Percentiles rank a stretch among this genome's conserved stretches.
Evolutionary conservation across 768 basidiomycete species (phyloP).

Genomic region (Podaxis sp.): DNA sequence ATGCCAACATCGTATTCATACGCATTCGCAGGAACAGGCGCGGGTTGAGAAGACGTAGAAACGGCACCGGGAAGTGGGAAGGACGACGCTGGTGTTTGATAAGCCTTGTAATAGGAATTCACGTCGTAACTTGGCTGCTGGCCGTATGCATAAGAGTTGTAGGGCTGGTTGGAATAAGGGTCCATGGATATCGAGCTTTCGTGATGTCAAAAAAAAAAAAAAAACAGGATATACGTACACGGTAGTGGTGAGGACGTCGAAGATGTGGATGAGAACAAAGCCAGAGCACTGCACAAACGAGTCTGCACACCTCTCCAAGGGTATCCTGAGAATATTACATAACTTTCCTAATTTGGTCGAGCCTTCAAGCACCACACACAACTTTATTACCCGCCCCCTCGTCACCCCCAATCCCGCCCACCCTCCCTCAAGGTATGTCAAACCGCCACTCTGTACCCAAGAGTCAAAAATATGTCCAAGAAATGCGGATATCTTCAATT

Average conservation of each 20-base stretch:
- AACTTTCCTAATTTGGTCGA: slow-evolving; percentile 15
- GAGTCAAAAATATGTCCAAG: not conserved
- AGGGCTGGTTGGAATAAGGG: slow-evolving; percentile 38
- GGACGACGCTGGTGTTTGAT: slow-evolving; percentile 58
- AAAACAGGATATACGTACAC: slow-evolving; percentile 12
- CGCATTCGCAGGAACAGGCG: slow-evolving; percentile 84
- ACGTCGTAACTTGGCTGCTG: slow-evolving; percentile 53
- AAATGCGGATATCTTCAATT: not conserved
- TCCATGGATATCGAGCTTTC: slow-evolving; percentile 32
- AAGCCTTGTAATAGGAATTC: slow-evolving; percentile 80
- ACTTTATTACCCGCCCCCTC: slow-evolving; percentile 15
- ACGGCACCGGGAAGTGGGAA: slow-evolving; percentile 59
- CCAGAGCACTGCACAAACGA: not conserved
- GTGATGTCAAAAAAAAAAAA: slow-evolving; percentile 1
- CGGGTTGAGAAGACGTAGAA: slow-evolving; percentile 53
- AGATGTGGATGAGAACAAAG: not conserved
- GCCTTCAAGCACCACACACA: slow-evolving; percentile 10
- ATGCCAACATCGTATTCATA: slow-evolving; percentile 93
- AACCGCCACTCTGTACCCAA: not conserved
- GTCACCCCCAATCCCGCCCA: slow-evolving; percentile 25
- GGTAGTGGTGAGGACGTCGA: not conserved
- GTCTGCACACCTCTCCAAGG: not conserved
- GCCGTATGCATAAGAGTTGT: slow-evolving; percentile 50
- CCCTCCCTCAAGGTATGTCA: slow-evolving; percentile 37
- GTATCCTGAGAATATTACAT: slow-evolving; percentile 20